Evolutionary conservation across 2,329 filamentous ascomycete genomes (phyloP).

Genomic region (Aspergillus alliaceus): DNA sequence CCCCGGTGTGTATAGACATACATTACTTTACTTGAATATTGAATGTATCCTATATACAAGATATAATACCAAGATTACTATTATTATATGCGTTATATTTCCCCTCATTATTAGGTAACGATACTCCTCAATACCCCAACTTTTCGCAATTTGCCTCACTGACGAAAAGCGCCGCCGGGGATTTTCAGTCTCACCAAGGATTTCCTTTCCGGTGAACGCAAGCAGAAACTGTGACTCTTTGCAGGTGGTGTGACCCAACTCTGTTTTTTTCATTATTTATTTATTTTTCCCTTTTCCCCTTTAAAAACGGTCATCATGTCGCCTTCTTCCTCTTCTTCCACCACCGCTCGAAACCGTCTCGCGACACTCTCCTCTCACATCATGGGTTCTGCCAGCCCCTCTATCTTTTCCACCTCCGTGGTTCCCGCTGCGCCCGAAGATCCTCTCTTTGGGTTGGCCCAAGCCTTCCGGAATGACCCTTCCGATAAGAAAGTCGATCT

Average conservation of each 20-base stretch:
- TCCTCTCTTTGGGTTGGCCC: conserved; percentile 88
- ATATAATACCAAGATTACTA: not conserved
- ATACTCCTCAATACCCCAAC: not conserved
- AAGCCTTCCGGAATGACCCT: conserved; percentile 79
- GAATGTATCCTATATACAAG: not conserved
- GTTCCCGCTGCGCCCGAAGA: conserved; percentile 94
- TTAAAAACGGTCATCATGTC: conserved; percentile 17
- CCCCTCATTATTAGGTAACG: conserved; percentile 2
- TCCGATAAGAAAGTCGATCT: conserved; percentile 83
- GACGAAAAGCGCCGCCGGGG: conserved; percentile 1
- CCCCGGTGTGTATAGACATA: not conserved
- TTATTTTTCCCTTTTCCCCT: conserved; percentile 19
- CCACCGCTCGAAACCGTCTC: conserved; percentile 30
- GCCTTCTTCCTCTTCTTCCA: conserved; percentile 14
- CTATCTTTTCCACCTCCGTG: conserved; percentile 71
- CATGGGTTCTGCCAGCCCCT: conserved; percentile 63
- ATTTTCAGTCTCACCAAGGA: conserved; percentile 2
- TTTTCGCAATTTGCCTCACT: not conserved
- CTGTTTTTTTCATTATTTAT: conserved; percentile 5
- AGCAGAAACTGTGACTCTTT: conserved; percentile 29
- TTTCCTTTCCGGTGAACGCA: conserved; percentile 34
- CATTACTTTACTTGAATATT: too few relatives aligned
- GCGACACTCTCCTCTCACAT: conserved; percentile 51
- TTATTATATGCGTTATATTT: conserved; percentile 4
- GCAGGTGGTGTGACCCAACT: conserved; percentile 27